These are phyloP conservation scores for Marasmius tenuissimus DNA, from an alignment of 1,284 basidiomycete genomes.

Conservation along the genomic window DNA sequence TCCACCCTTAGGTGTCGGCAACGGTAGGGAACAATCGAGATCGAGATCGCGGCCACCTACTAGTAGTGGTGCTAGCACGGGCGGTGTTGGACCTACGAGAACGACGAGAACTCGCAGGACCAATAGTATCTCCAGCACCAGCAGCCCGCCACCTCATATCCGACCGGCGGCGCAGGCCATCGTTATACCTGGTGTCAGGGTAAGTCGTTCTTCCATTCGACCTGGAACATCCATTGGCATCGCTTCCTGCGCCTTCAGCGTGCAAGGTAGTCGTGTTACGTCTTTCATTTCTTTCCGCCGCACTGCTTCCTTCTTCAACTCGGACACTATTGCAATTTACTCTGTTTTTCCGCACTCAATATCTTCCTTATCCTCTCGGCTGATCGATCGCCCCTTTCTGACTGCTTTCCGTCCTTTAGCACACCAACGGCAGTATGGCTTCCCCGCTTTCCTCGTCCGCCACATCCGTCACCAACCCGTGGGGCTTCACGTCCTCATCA, in stretches of 20 bases:
- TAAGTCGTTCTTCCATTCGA: constrained; percentile 1
- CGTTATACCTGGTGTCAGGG: constrained; percentile 48
- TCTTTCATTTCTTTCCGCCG: background rate
- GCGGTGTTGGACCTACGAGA: constrained; percentile 47
- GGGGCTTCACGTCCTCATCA: background rate
- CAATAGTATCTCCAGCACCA: constrained; percentile 47
- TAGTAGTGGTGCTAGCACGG: constrained; percentile 8
- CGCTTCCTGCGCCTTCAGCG: no score
- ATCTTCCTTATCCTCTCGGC: background rate
- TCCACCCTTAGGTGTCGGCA: constrained; percentile 8
- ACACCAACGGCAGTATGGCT: background rate
- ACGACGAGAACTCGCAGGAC: constrained; percentile 46
- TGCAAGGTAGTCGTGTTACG: no score
- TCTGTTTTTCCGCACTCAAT: background rate
- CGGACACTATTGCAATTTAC: background rate
- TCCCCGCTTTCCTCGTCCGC: background rate
- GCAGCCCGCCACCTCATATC: constrained; percentile 33
- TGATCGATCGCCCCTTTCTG: background rate
- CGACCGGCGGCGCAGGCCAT: constrained; percentile 44
- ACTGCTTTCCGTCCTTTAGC: background rate
- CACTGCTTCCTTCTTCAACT: background rate
- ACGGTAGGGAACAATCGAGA: constrained; percentile 32
- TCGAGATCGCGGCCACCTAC: constrained; percentile 47
- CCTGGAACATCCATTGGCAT: background rate
- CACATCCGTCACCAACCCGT: constrained; percentile 9